Evolutionary conservation across 176 grass and related monocot genomes (phyloP).

Genomic region (Aegilops sharonensis): DNA sequence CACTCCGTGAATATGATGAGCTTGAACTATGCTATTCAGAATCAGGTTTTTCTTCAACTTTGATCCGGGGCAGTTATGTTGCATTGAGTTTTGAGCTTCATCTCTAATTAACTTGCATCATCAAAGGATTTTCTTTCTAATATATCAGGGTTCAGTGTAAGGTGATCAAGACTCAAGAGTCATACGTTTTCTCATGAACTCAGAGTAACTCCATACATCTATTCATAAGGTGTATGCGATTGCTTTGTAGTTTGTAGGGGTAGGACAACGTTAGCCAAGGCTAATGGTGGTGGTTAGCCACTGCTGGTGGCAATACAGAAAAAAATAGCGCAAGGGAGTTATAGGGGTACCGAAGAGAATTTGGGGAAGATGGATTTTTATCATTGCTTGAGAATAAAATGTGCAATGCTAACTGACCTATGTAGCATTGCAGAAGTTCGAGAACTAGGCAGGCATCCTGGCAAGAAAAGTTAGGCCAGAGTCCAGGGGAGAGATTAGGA

Average conservation of each 20-base stretch:
- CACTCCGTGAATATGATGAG: constrained; percentile 95
- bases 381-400: background rate
- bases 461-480: background rate
- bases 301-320: background rate
- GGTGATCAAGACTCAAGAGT: constrained; percentile 16
- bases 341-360: background rate
- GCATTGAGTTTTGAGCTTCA: constrained; percentile 30
- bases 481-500: background rate
- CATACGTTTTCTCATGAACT: constrained; percentile 2
- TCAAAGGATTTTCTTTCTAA: background rate
- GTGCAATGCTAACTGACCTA: background rate
- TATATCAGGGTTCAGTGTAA: background rate
- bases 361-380: background rate
- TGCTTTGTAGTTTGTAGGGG: background rate
- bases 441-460: background rate
- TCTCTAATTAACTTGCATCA: constrained; percentile 5
- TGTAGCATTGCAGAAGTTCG: background rate
- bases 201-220: background rate
- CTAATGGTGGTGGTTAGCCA: background rate
- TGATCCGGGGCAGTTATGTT: background rate
- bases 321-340: background rate
- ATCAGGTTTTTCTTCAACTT: constrained; percentile 68
- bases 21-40: constrained; percentile 97
- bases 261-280: background rate
- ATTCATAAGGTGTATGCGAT: background rate